Evolutionary conservation across 164 flowering plant species (phyloP).

Genomic region (Santalum album): DNA sequence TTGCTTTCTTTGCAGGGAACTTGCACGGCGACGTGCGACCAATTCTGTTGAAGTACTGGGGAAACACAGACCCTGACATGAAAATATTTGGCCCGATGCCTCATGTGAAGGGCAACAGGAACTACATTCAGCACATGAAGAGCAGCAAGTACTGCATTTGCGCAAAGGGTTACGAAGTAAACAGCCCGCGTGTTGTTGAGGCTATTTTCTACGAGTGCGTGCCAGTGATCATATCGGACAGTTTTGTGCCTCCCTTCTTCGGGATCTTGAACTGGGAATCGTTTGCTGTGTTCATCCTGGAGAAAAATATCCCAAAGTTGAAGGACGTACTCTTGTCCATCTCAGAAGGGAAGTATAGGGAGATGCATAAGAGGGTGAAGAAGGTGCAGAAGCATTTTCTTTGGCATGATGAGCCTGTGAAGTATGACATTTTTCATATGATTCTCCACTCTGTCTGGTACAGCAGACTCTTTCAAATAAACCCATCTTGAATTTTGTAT

Average conservation of each 20-base stretch:
- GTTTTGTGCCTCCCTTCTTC: slow-evolving; percentile 31
- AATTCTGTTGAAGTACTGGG: slow-evolving; percentile 27
- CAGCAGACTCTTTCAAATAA: slow-evolving; percentile 20
- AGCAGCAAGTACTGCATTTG: slow-evolving; percentile 36
- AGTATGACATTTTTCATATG: slow-evolving; percentile 30
- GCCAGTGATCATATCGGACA: slow-evolving; percentile 35
- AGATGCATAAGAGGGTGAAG: slow-evolving; percentile 25
- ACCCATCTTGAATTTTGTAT: background rate
- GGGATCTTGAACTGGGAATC: slow-evolving; percentile 29
- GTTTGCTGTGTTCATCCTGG: slow-evolving; percentile 22
- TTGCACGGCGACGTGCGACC: slow-evolving; percentile 32
- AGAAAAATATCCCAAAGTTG: slow-evolving; percentile 31
- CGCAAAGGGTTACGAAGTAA: slow-evolving; percentile 33
- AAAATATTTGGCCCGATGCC: slow-evolving; percentile 18
- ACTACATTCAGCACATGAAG: slow-evolving; percentile 22
- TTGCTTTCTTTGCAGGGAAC: slow-evolving; percentile 38
- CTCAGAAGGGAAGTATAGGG: slow-evolving; percentile 17
- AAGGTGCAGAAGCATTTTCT: slow-evolving; percentile 28
- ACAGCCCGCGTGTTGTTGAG: slow-evolving; percentile 37
- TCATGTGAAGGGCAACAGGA: slow-evolving; percentile 4
- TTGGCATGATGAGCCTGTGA: slow-evolving; percentile 28
- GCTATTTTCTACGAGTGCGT: slow-evolving; percentile 33
- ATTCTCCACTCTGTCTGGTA: slow-evolving; percentile 32
- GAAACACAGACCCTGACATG: slow-evolving; percentile 26
- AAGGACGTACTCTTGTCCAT: slow-evolving; percentile 25